Evolutionary conservation across 2,329 filamentous ascomycete genomes (phyloP).

Genomic region (Fusarium anthophilum): DNA sequence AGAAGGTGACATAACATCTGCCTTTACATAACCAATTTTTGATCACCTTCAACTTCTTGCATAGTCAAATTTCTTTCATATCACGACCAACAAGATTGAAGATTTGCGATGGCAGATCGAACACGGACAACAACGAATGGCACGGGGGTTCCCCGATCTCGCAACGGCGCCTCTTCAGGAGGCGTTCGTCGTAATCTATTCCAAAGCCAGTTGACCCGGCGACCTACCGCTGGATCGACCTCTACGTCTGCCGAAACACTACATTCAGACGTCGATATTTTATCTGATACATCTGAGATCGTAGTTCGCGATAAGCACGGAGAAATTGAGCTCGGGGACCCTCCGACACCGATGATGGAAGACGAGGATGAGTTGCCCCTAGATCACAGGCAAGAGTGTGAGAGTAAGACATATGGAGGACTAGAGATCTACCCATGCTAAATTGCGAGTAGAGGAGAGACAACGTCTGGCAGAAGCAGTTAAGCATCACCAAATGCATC

Average conservation of each 20-base stretch:
- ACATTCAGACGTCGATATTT: slow-evolving; percentile 58
- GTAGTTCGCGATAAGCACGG: slow-evolving; percentile 71
- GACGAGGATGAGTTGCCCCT: slow-evolving; percentile 64
- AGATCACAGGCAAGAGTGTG: slow-evolving; percentile 66
- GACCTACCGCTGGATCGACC: slow-evolving; percentile 58
- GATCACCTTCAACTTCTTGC: slow-evolving; percentile 8
- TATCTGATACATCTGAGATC: slow-evolving; percentile 63
- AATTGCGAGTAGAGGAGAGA: slow-evolving; percentile 59
- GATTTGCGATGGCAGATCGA: slow-evolving; percentile 38
- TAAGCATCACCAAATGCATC: slow-evolving; percentile 67
- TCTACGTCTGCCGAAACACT: slow-evolving; percentile 56
- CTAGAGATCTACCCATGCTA: background rate
- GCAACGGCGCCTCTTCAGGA: slow-evolving; percentile 32
- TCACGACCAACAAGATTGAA: background rate
- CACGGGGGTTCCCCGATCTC: slow-evolving; percentile 23
- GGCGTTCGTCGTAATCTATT: slow-evolving; percentile 61
- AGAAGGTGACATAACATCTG: slow-evolving; percentile 17
- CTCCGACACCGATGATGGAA: slow-evolving; percentile 62
- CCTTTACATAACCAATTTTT: slow-evolving; percentile 5
- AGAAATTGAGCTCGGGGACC: slow-evolving; percentile 68
- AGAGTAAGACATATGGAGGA: slow-evolving; percentile 53
- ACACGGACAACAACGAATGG: slow-evolving; percentile 34
- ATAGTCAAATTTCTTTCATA: background rate
- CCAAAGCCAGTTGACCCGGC: slow-evolving; percentile 66
- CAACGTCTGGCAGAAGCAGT: slow-evolving; percentile 70